Conservation (phyloP, 306 rosid species). For the Rosa lucieae region DNA sequence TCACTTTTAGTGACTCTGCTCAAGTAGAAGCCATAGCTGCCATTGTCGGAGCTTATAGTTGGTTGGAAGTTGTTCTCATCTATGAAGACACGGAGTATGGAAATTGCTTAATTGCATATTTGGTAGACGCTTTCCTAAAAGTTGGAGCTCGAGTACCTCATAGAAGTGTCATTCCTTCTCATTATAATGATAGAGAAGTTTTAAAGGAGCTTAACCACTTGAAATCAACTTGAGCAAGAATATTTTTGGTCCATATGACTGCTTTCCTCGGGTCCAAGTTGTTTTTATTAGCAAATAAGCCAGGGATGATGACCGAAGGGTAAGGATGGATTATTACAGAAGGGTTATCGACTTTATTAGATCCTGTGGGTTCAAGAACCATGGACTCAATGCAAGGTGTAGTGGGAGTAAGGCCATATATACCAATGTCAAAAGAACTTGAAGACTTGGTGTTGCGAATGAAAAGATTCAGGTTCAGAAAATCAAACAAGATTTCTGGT, state of each 20-base stretch:
- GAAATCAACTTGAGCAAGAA: neutral
- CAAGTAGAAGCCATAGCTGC: slow-evolving; percentile 34
- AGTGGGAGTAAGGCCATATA: too few species aligned
- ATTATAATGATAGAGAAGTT: slow-evolving; percentile 1
- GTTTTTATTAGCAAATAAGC: slow-evolving; percentile 22
- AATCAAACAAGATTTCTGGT: too few species aligned
- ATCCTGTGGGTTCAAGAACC: too few species aligned
- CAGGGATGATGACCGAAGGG: slow-evolving; percentile 28
- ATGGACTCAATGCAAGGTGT: too few species aligned
- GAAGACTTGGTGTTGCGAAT: slow-evolving; percentile 9
- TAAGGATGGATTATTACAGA: too few species aligned
- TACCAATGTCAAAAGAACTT: neutral
- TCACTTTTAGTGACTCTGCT: slow-evolving; percentile 10
- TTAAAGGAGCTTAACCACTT: slow-evolving; percentile 15
- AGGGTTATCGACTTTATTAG: too few species aligned
- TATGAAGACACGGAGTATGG: slow-evolving; percentile 42
- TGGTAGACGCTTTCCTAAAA: slow-evolving; percentile 29
- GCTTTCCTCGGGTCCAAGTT: slow-evolving; percentile 14
- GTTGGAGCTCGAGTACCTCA: slow-evolving; percentile 14
- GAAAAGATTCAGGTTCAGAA: too few species aligned
- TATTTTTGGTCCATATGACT: too few species aligned
- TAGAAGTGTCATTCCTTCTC: slow-evolving; percentile 25
- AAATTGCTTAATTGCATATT: slow-evolving; percentile 34
- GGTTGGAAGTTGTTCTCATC: slow-evolving; percentile 39
- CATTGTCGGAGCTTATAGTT: slow-evolving; percentile 26